Conservation (phyloP, 345 rosid genomes). For the Sapria himalayana region DNA sequence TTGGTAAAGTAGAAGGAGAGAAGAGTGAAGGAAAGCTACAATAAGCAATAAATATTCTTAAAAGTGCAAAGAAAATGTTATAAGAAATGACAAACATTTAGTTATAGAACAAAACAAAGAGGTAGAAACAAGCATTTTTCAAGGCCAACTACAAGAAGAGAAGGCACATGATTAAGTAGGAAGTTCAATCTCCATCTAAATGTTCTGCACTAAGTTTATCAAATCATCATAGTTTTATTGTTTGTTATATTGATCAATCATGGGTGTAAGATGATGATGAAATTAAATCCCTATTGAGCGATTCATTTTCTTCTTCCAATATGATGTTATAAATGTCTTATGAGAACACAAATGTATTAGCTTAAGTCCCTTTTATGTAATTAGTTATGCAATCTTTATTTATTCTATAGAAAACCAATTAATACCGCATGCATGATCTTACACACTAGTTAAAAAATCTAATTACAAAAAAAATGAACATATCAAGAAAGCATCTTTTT, state of each 20-base stretch:
- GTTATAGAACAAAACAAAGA: constrained; percentile 34
- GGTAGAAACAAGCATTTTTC: constrained; percentile 58
- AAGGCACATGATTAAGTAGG: constrained; percentile 6
- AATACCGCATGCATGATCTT: too few species aligned
- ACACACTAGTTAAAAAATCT: too few species aligned
- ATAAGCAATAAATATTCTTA: constrained; percentile 28
- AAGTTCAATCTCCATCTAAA: background rate
- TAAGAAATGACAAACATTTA: constrained; percentile 38
- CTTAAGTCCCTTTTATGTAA: too few species aligned
- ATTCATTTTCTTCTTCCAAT: background rate
- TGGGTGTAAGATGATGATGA: constrained; percentile 5
- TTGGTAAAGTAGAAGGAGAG: constrained; percentile 12
- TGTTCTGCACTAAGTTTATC: too few species aligned
- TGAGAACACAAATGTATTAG: too few species aligned
- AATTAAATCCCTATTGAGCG: constrained; percentile 1
- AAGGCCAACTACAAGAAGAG: constrained; percentile 68
- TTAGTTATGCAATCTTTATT: too few species aligned
- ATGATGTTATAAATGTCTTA: background rate
- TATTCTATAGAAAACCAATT: too few species aligned
- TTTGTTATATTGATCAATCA: background rate
- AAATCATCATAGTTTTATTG: too few species aligned
- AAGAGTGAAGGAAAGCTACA: constrained; percentile 4
- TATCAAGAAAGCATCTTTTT: too few species aligned
- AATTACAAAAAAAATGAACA: too few species aligned
- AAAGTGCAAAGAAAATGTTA: constrained; percentile 36